Evolutionary conservation across 495 filamentous ascomycete species (phyloP).

Genomic region (Collariella sp.): DNA sequence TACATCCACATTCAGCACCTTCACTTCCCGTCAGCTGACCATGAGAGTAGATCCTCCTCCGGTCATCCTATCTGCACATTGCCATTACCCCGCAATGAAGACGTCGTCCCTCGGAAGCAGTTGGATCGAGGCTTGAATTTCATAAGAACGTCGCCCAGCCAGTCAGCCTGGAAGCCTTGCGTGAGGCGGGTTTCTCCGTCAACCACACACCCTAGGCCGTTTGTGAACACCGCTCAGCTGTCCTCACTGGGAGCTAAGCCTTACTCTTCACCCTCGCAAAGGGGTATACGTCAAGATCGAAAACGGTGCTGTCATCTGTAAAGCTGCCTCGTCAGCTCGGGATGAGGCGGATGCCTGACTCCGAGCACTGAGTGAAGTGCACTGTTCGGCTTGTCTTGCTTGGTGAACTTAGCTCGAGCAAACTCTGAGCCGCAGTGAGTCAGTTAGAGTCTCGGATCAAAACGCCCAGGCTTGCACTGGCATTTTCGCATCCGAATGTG

Average conservation of each 20-base stretch:
- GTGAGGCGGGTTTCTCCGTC: neutral
- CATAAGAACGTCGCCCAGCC: too few relatives aligned
- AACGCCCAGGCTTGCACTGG: too few relatives aligned
- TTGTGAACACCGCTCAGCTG: neutral
- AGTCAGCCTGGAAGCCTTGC: neutral
- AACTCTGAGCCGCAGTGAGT: too few relatives aligned
- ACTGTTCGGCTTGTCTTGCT: too few relatives aligned
- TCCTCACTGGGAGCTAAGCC: neutral
- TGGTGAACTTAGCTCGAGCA: too few relatives aligned
- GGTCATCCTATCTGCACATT: neutral
- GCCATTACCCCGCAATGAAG: neutral
- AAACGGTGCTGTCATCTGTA: too few relatives aligned
- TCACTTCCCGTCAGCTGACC: neutral
- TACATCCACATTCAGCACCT: neutral
- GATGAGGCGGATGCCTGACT: too few relatives aligned
- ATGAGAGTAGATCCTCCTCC: neutral
- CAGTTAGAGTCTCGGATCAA: neutral
- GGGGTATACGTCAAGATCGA: too few relatives aligned
- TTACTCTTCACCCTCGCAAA: too few relatives aligned
- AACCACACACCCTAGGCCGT: neutral
- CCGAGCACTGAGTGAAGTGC: too few relatives aligned
- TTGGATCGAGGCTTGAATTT: neutral
- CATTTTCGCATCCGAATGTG: too few relatives aligned
- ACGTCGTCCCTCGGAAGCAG: neutral
- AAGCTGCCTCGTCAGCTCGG: too few relatives aligned